Percentiles rank a stretch among this genome's conserved stretches.
Conservation (phyloP, 192 early-diverging fungal genomes). For the Mortierella hygrophila region DNA sequence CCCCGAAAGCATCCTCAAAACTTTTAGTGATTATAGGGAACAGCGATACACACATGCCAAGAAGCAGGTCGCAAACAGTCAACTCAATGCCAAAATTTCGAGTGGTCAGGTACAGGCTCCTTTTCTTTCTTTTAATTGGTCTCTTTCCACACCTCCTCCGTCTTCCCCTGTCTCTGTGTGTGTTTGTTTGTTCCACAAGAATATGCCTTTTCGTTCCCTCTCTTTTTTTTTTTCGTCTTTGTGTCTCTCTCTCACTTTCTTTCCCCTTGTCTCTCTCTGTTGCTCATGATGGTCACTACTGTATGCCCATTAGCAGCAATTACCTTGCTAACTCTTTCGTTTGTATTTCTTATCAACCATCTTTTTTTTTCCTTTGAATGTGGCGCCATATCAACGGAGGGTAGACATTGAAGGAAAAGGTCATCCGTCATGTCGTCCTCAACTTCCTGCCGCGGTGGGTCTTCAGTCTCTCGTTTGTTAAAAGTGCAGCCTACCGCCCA, state of each 20-base stretch:
- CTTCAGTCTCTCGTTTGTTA: background rate
- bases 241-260: background rate
- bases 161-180: too few species aligned
- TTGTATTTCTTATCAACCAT: too few species aligned
- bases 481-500: background rate
- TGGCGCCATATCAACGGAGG: background rate
- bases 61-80: background rate
- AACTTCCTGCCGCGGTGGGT: background rate
- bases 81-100: background rate
- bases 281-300: background rate
- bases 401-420: background rate
- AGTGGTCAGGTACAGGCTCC: slow-evolving; percentile 1
- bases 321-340: background rate
- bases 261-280: background rate
- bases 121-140: too few species aligned
- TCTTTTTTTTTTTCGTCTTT: background rate
- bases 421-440: background rate
- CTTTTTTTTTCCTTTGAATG: background rate
- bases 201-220: too few species aligned
- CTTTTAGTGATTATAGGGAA: slow-evolving; percentile 3
- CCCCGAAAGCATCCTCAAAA: background rate
- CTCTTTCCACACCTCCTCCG: too few species aligned
- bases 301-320: background rate
- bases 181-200: too few species aligned
- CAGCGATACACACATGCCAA: slow-evolving; percentile 11